phyloP scores from a whole-genome alignment of 2,329 filamentous ascomycete genomes.

The Leptographium procerum region DNA sequence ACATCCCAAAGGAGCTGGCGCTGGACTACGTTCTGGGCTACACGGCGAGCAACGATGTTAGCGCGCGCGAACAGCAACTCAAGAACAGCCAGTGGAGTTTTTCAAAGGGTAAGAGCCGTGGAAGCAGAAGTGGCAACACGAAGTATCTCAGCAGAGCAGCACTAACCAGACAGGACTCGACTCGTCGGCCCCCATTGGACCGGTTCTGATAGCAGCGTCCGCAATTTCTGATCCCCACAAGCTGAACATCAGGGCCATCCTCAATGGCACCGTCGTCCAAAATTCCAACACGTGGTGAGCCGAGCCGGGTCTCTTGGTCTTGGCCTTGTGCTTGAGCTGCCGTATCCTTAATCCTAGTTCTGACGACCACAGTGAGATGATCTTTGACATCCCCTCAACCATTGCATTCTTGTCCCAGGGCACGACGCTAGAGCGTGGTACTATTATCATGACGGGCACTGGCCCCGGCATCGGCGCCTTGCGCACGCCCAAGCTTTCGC shows the following conservation, averaged over 20 bases:
- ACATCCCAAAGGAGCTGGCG: constrained; percentile 25
- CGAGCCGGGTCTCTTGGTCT: background rate
- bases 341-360: too few relatives aligned
- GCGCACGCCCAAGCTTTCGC: constrained; percentile 20
- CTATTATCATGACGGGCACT: constrained; percentile 29
- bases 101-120: constrained; percentile 21
- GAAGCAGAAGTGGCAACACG: too few relatives aligned
- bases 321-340: background rate
- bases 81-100: constrained; percentile 27
- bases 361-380: constrained; percentile 19
- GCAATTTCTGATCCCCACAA: constrained; percentile 20
- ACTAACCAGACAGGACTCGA: constrained; percentile 19
- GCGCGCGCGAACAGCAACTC: constrained; percentile 24
- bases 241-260: constrained; percentile 20
- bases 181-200: constrained; percentile 24
- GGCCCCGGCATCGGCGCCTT: constrained; percentile 30
- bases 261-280: constrained; percentile 26
- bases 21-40: constrained; percentile 28
- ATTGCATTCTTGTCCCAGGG: constrained; percentile 25
- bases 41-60: constrained; percentile 27
- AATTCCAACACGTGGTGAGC: constrained; percentile 20
- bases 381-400: constrained; percentile 24
- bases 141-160: background rate
- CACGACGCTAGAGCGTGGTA: constrained; percentile 25
- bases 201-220: constrained; percentile 20